Conservation (phyloP, 305 asterid genomes). For the Fraxinus paxiana region DNA sequence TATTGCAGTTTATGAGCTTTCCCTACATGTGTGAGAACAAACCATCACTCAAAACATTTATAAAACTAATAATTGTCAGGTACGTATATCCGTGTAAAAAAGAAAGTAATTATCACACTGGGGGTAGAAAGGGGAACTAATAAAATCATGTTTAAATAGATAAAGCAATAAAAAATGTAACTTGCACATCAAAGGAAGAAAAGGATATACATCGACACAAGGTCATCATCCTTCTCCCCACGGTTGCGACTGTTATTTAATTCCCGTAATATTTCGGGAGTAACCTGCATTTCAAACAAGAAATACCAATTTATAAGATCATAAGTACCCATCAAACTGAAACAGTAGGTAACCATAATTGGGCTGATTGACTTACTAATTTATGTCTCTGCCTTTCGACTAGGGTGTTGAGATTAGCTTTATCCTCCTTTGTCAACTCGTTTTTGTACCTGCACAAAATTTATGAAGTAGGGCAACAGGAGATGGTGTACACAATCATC, state of each 20-base stretch:
- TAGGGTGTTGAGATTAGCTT: constrained; percentile 51
- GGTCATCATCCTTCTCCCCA: constrained; percentile 80
- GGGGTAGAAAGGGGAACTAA: constrained; percentile 1
- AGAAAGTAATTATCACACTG: background rate
- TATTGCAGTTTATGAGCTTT: background rate
- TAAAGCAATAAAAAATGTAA: constrained; percentile 4
- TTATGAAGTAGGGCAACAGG: background rate
- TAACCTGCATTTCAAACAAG: constrained; percentile 54
- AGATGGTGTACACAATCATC: background rate
- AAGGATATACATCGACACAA: constrained; percentile 81
- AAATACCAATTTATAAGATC: background rate
- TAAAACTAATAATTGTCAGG: background rate
- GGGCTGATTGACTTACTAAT: constrained; percentile 47
- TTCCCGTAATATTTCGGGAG: constrained; percentile 87
- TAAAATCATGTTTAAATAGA: background rate
- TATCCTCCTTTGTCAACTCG: constrained; percentile 80
- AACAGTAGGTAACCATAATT: constrained; percentile 1
- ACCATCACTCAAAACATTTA: background rate
- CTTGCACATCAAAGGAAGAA: background rate
- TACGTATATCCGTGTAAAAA: background rate
- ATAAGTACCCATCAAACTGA: background rate
- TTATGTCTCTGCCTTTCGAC: constrained; percentile 73
- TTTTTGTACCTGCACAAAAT: constrained; percentile 61
- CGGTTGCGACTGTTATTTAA: constrained; percentile 79
- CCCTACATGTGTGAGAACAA: background rate